These are phyloP conservation scores for Zoysia matrella DNA, from an alignment of 202 grass and related monocot genomes.

Conservation along the genomic window DNA sequence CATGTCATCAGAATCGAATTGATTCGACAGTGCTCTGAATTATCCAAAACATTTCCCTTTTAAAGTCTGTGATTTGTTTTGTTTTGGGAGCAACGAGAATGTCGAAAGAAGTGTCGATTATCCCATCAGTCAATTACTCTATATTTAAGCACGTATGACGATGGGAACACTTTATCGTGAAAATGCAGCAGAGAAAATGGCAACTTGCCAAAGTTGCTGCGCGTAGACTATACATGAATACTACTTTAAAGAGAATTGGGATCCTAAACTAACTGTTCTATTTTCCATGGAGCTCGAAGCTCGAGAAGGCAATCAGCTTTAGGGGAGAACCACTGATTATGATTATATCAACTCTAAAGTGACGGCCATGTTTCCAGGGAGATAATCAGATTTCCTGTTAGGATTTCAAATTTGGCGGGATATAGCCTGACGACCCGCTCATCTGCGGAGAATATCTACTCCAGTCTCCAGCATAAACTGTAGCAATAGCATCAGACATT, in stretches of 20 bases:
- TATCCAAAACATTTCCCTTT: not conserved
- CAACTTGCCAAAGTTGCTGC: constrained; percentile 45
- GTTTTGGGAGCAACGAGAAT: not conserved
- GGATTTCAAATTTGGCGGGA: constrained; percentile 63
- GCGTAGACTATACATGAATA: constrained; percentile 22
- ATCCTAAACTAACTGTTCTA: constrained; percentile 40
- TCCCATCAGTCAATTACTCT: not conserved
- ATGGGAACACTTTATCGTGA: constrained; percentile 8
- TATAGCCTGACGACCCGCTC: constrained; percentile 5
- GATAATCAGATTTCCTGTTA: constrained; percentile 49
- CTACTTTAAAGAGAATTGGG: constrained; percentile 42
- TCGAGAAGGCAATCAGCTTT: constrained; percentile 51
- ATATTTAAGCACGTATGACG: constrained; percentile 12
- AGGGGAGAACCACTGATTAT: constrained; percentile 34
- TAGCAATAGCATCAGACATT: not conserved
- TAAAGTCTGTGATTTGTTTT: not conserved
- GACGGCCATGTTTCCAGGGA: constrained; percentile 47
- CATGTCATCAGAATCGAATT: not conserved
- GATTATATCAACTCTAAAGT: constrained; percentile 43
- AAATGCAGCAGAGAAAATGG: constrained; percentile 32
- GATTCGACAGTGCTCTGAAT: not conserved
- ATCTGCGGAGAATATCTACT: not conserved
- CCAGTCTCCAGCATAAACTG: too few relatives aligned
- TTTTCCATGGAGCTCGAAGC: constrained; percentile 31
- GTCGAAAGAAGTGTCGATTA: not conserved